Conservation (phyloP, 352 stramenopile species). For the Phytophthora melonis region DNA sequence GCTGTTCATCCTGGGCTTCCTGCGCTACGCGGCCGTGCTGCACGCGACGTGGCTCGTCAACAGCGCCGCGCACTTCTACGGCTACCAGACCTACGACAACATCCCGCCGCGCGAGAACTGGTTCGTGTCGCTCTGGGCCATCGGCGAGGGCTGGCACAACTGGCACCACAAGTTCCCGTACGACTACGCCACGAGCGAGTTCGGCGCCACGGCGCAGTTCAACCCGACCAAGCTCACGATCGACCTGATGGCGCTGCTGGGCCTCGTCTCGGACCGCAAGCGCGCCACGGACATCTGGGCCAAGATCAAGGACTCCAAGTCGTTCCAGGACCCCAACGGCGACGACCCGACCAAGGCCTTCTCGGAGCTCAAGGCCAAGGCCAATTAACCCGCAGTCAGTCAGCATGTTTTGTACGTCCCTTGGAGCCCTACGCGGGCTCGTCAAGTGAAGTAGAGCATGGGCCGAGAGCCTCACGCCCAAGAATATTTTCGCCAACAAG, state of each 20-base stretch:
- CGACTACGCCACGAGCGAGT: slow-evolving; percentile 99
- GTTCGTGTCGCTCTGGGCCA: slow-evolving; percentile 94
- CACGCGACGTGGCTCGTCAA: slow-evolving; percentile 99
- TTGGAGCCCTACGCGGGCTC: background rate
- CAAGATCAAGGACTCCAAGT: slow-evolving; percentile 86
- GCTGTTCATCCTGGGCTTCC: slow-evolving; percentile 96
- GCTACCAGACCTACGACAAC: slow-evolving; percentile 97
- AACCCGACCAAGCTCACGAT: slow-evolving; percentile 99
- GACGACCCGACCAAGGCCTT: slow-evolving; percentile 64
- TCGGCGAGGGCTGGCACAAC: slow-evolving; percentile 99
- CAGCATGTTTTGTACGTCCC: slow-evolving; percentile 33
- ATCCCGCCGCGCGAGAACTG: slow-evolving; percentile 98
- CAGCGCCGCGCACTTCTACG: slow-evolving; percentile 97
- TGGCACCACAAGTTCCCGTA: slow-evolving; percentile 99
- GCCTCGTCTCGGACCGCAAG: slow-evolving; percentile 96
- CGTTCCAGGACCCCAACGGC: slow-evolving; percentile 61
- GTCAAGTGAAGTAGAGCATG: background rate
- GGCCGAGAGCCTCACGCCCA: slow-evolving; percentile 7
- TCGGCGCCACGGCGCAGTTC: slow-evolving; percentile 96
- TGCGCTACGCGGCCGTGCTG: slow-evolving; percentile 95
- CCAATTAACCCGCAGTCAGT: slow-evolving; percentile 46
- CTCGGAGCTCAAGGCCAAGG: slow-evolving; percentile 77
- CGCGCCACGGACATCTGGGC: slow-evolving; percentile 94
- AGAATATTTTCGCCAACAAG: slow-evolving; percentile 42
- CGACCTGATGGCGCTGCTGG: slow-evolving; percentile 91